Evolutionary conservation across 192 early-diverging fungal species (phyloP).

Genomic region (Chytriomyces hyalinus): DNA sequence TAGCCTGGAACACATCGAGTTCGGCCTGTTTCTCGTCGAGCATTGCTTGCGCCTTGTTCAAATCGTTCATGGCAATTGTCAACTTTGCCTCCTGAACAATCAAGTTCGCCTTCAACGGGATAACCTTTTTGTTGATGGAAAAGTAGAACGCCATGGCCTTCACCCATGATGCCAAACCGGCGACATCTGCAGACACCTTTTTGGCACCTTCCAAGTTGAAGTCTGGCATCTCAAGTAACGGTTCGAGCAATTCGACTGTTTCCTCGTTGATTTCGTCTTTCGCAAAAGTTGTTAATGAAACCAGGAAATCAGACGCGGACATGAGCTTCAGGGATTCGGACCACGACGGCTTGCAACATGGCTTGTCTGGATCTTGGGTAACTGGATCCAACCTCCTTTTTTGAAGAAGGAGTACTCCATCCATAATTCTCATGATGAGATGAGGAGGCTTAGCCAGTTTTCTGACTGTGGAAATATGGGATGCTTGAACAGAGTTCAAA

Average conservation of each 20-base stretch:
- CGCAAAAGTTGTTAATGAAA: conserved; percentile 60
- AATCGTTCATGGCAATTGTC: conserved; percentile 59
- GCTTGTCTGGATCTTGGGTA: conserved; percentile 64
- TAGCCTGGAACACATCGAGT: conserved; percentile 65
- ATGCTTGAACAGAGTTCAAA: conserved; percentile 68
- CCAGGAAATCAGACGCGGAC: conserved; percentile 64
- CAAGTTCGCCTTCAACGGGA: conserved; percentile 70
- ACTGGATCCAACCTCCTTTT: conserved; percentile 60
- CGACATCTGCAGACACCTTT: conserved; percentile 72
- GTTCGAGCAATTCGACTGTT: conserved; percentile 64
- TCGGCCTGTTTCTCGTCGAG: conserved; percentile 72
- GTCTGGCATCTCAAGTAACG: conserved; percentile 68
- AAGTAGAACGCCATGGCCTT: conserved; percentile 67
- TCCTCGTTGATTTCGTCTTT: conserved; percentile 75
- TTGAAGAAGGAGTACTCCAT: conserved; percentile 64
- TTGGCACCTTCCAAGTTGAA: conserved; percentile 73
- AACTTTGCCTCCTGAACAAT: conserved; percentile 67
- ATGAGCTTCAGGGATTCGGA: conserved; percentile 66
- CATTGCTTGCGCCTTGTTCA: conserved; percentile 61
- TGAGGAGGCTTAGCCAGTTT: conserved; percentile 72
- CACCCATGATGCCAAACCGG: conserved; percentile 68
- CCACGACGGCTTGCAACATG: conserved; percentile 68
- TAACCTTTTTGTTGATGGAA: conserved; percentile 69
- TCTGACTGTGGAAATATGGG: conserved; percentile 68
- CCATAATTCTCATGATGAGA: conserved; percentile 73